A percentile compares a stretch with the other conserved stretches of the same genome.
Evolutionary conservation across 2,329 filamentous ascomycete species (phyloP).

Genomic region (Colletotrichum tanaceti): DNA sequence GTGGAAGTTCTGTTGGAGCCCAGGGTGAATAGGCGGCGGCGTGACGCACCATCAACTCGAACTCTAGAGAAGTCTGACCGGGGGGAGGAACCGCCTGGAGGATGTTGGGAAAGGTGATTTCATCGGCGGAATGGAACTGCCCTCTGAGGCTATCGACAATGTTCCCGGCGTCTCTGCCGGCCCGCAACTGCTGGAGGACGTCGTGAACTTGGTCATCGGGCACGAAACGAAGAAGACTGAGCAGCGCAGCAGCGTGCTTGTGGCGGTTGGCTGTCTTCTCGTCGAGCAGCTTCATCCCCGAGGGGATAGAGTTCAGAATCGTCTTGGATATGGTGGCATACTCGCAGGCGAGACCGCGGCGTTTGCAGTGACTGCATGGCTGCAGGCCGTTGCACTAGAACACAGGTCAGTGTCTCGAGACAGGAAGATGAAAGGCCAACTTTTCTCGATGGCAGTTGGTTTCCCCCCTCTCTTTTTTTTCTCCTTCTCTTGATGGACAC

Average conservation of each 20-base stretch:
- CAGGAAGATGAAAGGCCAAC: background rate
- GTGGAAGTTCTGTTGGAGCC: slow-evolving; percentile 25
- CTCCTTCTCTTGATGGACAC: too few species aligned
- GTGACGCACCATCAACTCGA: slow-evolving; percentile 31
- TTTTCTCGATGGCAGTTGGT: background rate
- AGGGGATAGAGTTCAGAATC: slow-evolving; percentile 29
- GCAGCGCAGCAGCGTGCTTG: slow-evolving; percentile 17
- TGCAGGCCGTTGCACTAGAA: slow-evolving; percentile 27
- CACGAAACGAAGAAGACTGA: slow-evolving; percentile 19
- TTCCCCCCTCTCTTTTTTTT: too few species aligned
- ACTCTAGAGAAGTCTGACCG: slow-evolving; percentile 23
- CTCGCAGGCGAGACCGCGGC: slow-evolving; percentile 27
- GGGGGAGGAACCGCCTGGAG: too few species aligned
- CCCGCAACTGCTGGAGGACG: slow-evolving; percentile 21
- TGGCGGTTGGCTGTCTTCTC: slow-evolving; percentile 15
- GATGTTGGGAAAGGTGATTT: too few species aligned
- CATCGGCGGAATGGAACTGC: background rate
- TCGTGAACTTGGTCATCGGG: slow-evolving; percentile 18
- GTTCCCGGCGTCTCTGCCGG: slow-evolving; percentile 11
- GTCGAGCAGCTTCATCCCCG: slow-evolving; percentile 20
- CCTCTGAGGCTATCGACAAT: slow-evolving; percentile 15
- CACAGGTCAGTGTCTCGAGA: background rate
- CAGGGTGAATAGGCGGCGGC: slow-evolving; percentile 27
- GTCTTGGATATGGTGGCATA: slow-evolving; percentile 28
- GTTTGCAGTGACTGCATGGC: slow-evolving; percentile 30